Evolutionary conservation across 345 rosid species (phyloP), one percentile per base, ranked within the genome.

Genomic region (Microthlaspi erraticum): DNA sequence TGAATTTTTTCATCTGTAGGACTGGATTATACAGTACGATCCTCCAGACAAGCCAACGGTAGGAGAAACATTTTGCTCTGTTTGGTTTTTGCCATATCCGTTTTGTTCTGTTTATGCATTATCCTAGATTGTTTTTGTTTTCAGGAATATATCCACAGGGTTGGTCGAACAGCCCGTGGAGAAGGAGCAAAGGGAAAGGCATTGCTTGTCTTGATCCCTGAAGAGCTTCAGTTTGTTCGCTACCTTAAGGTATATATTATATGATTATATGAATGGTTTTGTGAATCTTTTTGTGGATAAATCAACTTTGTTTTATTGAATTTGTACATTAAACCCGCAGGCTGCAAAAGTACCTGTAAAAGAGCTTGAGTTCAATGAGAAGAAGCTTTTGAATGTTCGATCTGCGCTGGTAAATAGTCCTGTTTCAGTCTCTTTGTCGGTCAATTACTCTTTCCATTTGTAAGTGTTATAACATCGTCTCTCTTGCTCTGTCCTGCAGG

Each of bases 111-210:
- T 53, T 48, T 50, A 14, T 59, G 13, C 51, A 55, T 23, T 3
- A n/a, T 59, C 67, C 33, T 51, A 8, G 11, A 54, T 81, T 26
- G 49, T 23, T 23, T 3, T 23, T 23, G 26, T 55, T 67, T 82
- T 66, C 83, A 94, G 99, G 99, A 92, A 73, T 95, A 95, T 72
- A 88, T 95, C 72, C 99, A 95, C 68, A 85, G 99, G 79, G 99
- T 94, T 73, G 99, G 99, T 72, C 92, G 97, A 73, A 94, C 98
- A 60, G 98, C 99, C 10, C 98, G 98, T 74, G 99, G 99, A 23
- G 98, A 94, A 88, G 99, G 97, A 74, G 90, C 85, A 72, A 87
- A 82, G 73, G 99, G 99, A 77, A 94, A 90, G 74, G 99, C 99
- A 2, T 66, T 94, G 60, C 93, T 92, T 61, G 87, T 92, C 79